Evolutionary conservation across 371 early-diverging fungal species (phyloP).

Genomic region (Dinochytrium kinnereticum): DNA sequence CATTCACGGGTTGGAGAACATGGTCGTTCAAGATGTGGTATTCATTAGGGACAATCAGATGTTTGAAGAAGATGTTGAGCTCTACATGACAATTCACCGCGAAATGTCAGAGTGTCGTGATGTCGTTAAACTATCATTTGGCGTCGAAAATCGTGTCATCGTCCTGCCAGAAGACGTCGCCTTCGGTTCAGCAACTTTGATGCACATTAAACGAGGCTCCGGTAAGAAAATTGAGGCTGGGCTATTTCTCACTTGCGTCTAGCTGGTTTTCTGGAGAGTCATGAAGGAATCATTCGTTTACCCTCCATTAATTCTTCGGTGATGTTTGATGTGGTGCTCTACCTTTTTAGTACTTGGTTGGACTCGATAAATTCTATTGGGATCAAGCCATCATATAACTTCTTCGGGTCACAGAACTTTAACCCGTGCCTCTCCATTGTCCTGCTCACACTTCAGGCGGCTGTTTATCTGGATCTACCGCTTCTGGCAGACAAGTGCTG

Average conservation of each 20-base stretch:
- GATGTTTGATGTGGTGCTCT: constrained; percentile 1
- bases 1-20: not conserved
- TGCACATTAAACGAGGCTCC: not conserved
- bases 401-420: not conserved
- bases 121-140: not conserved
- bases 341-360: not conserved
- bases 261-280: not conserved
- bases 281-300: not conserved
- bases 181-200: not conserved
- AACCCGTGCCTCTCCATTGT: not conserved
- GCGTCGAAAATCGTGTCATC: not conserved
- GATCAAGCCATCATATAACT: not conserved
- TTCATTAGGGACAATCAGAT: not conserved
- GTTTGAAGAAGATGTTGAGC: constrained; percentile 5
- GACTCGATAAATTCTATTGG: not conserved
- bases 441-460: not conserved
- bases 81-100: not conserved
- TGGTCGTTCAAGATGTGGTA: not conserved
- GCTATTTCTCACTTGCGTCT: not conserved
- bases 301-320: not conserved
- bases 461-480: constrained; percentile 12
- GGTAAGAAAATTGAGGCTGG: not conserved
- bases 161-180: not conserved
- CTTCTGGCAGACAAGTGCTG: not conserved
- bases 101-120: not conserved